These are phyloP conservation scores for Chalaropsis ovoidea DNA, from an alignment of 2,329 filamentous ascomycete species.

Conservation along the genomic window DNA sequence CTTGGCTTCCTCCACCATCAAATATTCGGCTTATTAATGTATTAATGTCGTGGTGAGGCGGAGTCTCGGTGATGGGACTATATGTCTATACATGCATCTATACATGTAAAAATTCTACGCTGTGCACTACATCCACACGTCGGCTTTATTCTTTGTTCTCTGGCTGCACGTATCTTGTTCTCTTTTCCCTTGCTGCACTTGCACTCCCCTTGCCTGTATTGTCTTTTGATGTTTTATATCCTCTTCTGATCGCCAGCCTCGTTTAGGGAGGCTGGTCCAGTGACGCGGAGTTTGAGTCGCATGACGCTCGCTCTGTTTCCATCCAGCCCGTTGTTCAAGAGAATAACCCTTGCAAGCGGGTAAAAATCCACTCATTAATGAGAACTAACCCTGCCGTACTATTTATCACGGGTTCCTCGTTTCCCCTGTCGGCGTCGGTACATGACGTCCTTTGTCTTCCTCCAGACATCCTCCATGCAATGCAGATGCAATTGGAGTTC, in stretches of 20 bases:
- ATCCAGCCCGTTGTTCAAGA: not conserved
- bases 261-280: not conserved
- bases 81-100: too few relatives aligned
- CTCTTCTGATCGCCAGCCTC: not conserved
- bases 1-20: not conserved
- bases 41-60: not conserved
- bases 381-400: not conserved
- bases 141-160: not conserved
- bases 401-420: too few relatives aligned
- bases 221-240: not conserved
- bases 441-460: too few relatives aligned
- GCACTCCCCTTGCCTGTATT: not conserved
- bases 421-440: too few relatives aligned
- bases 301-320: not conserved
- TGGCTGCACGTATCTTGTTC: too few relatives aligned
- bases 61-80: not conserved
- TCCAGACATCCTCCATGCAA: too few relatives aligned
- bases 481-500: too few relatives aligned
- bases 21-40: not conserved
- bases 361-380: not conserved
- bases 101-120: too few relatives aligned
- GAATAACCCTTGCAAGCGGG: not conserved
- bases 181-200: not conserved
- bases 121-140: too few relatives aligned
- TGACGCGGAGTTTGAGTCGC: conserved; percentile 1